Conservation (phyloP, 495 filamentous ascomycete species). For the Xylaria sp. region DNA sequence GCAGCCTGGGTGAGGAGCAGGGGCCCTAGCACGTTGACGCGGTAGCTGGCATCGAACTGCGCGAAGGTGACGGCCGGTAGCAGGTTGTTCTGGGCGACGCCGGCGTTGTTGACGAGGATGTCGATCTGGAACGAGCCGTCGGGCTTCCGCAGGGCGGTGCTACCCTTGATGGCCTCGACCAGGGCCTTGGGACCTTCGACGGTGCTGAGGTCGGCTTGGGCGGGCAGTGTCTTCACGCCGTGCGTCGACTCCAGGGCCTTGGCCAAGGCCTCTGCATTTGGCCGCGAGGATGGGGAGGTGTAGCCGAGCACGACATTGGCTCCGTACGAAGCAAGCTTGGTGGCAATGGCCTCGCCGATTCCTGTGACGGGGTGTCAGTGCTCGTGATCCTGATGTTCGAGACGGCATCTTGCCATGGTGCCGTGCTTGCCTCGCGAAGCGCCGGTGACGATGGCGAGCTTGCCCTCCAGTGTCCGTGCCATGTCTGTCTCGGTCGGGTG, state of each 20-base stretch:
- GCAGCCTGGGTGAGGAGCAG: conserved; percentile 79
- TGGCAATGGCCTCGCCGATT: conserved; percentile 84
- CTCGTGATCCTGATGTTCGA: not conserved
- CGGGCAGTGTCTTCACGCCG: conserved; percentile 44
- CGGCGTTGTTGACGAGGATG: conserved; percentile 88
- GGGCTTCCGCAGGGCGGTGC: conserved; percentile 39
- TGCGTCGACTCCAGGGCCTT: conserved; percentile 49
- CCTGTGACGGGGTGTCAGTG: conserved; percentile 54
- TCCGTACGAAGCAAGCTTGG: conserved; percentile 79
- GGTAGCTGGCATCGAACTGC: conserved; percentile 75
- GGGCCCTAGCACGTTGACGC: conserved; percentile 85
- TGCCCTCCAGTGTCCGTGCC: conserved; percentile 63
- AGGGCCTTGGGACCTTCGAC: conserved; percentile 46
- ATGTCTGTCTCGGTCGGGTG: conserved; percentile 22
- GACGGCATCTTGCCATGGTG: not conserved
- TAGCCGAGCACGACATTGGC: conserved; percentile 73
- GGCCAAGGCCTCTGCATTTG: conserved; percentile 41
- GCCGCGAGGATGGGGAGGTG: conserved; percentile 59
- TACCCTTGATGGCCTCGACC: conserved; percentile 38
- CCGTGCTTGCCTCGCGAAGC: conserved; percentile 68
- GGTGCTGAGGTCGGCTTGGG: conserved; percentile 56
- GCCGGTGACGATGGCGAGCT: conserved; percentile 80
- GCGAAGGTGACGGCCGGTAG: conserved; percentile 64
- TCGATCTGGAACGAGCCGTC: conserved; percentile 69
- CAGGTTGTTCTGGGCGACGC: conserved; percentile 65